Evolutionary conservation across 192 early-diverging fungal genomes (phyloP).

Genomic region (Diversispora eburnea): DNA sequence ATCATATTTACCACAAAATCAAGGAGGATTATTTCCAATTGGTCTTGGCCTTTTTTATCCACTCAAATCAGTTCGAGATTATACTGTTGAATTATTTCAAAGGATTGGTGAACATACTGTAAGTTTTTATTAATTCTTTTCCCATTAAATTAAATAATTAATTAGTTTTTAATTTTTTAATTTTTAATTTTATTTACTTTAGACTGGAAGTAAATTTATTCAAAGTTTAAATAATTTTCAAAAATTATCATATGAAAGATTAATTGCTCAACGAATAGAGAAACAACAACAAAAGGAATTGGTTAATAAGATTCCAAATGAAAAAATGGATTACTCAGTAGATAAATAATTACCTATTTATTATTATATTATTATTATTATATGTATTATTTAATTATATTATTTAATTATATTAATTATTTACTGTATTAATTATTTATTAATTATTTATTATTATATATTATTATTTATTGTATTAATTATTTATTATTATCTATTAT

Average conservation of each 20-base stretch:
- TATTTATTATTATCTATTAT: too few relatives aligned
- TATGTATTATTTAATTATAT: too few relatives aligned
- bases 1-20: slow-evolving; percentile 68
- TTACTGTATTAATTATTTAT: too few relatives aligned
- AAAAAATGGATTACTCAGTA: too few relatives aligned
- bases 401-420: too few relatives aligned
- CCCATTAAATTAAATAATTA: neutral
- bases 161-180: neutral
- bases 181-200: slow-evolving; percentile 4
- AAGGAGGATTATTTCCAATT: slow-evolving; percentile 79
- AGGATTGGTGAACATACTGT: slow-evolving; percentile 66
- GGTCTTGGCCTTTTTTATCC: slow-evolving; percentile 79
- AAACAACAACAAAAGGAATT: slow-evolving; percentile 10
- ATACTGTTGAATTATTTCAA: slow-evolving; percentile 71
- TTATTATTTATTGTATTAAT: too few relatives aligned
- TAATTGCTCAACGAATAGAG: slow-evolving; percentile 1
- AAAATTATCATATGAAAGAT: slow-evolving; percentile 44
- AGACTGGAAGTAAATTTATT: slow-evolving; percentile 43
- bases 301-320: neutral
- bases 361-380: too few relatives aligned
- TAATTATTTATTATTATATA: too few relatives aligned
- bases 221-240: slow-evolving; percentile 44
- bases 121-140: slow-evolving; percentile 29
- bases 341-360: too few relatives aligned
- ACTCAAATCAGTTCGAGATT: slow-evolving; percentile 57